Percentiles rank a stretch among this genome's conserved stretches.
phyloP scores from a whole-genome alignment of 2,329 filamentous ascomycete species.

The Dactylellina leptospora region DNA sequence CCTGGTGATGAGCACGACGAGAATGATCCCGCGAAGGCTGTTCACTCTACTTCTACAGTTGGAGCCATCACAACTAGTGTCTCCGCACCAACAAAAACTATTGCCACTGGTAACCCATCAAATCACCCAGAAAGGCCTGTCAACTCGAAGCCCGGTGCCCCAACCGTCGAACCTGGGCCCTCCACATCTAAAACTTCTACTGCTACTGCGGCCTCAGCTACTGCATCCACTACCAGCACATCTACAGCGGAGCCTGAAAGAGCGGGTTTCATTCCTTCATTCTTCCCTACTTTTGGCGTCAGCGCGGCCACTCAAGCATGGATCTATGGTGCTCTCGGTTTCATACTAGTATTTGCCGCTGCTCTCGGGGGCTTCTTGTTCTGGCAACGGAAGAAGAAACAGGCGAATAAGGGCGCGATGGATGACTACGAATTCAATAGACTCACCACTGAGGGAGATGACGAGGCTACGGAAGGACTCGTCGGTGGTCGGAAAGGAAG shows the following conservation, averaged over 20 bases:
- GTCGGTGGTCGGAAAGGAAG: constrained; percentile 57
- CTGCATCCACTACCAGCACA: constrained; percentile 13
- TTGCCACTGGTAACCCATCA: constrained; percentile 60
- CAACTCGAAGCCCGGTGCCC: constrained; percentile 64
- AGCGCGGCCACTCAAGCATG: constrained; percentile 87
- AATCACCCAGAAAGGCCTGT: constrained; percentile 66
- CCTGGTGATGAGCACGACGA: constrained; percentile 74
- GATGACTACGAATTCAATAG: constrained; percentile 90
- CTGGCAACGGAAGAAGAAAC: constrained; percentile 77
- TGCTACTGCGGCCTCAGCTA: constrained; percentile 10
- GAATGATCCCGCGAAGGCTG: constrained; percentile 69
- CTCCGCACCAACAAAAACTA: constrained; percentile 23
- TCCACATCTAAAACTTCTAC: constrained; percentile 56
- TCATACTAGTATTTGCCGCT: constrained; percentile 84
- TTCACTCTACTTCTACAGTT: constrained; percentile 58
- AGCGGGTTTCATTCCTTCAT: constrained; percentile 76
- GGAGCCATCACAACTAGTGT: constrained; percentile 51
- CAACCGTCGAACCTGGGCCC: constrained; percentile 55
- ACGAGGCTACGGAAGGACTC: constrained; percentile 74
- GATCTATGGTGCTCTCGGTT: constrained; percentile 87
- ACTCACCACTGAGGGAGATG: constrained; percentile 68
- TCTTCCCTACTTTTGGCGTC: constrained; percentile 88
- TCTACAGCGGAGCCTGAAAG: constrained; percentile 57
- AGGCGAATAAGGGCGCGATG: constrained; percentile 74
- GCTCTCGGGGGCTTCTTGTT: constrained; percentile 84